These are phyloP conservation scores for Hypomontagnella submonticulosa DNA, from an alignment of 495 filamentous ascomycete species.

Conservation along the genomic window DNA sequence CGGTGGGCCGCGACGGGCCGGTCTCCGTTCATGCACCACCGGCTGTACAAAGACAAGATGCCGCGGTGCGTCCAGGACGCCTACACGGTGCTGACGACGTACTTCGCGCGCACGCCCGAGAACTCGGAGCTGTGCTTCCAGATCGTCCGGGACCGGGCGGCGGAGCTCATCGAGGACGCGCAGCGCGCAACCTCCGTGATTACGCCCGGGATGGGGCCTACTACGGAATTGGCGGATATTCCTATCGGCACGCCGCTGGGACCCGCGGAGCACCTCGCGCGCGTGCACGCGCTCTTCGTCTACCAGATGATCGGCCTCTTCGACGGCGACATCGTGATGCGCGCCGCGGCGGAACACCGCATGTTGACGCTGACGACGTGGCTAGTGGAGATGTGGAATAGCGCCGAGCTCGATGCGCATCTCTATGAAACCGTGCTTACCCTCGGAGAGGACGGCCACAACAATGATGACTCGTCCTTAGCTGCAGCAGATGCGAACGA, in stretches of 20 bases:
- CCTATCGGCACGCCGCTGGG: constrained; percentile 10
- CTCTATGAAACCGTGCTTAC: constrained; percentile 11
- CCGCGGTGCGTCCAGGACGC: constrained; percentile 48
- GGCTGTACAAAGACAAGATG: constrained; percentile 46
- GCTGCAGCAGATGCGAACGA: not conserved
- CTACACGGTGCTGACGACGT: constrained; percentile 44
- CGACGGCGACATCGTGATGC: constrained; percentile 62
- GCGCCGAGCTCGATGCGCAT: constrained; percentile 32
- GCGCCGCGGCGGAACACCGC: constrained; percentile 55
- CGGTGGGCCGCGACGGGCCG: constrained; percentile 43
- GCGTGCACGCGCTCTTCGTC: constrained; percentile 58
- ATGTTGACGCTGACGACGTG: constrained; percentile 55
- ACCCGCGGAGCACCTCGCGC: constrained; percentile 50
- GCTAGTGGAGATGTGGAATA: constrained; percentile 49
- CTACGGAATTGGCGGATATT: not conserved
- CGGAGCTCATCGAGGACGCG: constrained; percentile 24
- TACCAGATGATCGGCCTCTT: constrained; percentile 67
- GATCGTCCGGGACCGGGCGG: constrained; percentile 43
- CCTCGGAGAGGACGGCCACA: not conserved
- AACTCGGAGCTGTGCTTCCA: constrained; percentile 36
- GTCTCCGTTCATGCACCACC: constrained; percentile 54
- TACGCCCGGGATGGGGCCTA: not conserved
- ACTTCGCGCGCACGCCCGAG: constrained; percentile 37
- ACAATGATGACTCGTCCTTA: not conserved
- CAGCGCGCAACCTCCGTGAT: not conserved